Percentiles rank a stretch among this genome's conserved stretches.
These are phyloP conservation scores for Lasiosphaeris hirsuta DNA, from an alignment of 495 filamentous ascomycete genomes.

Conservation along the genomic window DNA sequence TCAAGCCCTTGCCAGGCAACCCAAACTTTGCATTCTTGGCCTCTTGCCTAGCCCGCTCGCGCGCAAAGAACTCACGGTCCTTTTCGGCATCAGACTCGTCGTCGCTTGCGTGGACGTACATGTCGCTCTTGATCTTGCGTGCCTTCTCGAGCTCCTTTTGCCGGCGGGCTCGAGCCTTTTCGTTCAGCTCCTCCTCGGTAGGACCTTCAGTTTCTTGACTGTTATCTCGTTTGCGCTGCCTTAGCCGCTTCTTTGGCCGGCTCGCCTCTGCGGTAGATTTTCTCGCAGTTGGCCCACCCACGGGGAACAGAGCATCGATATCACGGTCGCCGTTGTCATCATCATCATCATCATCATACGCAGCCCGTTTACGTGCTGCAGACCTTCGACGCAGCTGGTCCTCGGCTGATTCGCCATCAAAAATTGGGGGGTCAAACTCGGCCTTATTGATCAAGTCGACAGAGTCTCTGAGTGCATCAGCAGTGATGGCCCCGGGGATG, in stretches of 20 bases:
- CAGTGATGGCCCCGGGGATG: slow-evolving; percentile 62
- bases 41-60: slow-evolving; percentile 51
- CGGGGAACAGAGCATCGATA: slow-evolving; percentile 53
- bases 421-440: slow-evolving; percentile 67
- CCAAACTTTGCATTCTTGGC: slow-evolving; percentile 31
- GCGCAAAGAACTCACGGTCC: slow-evolving; percentile 64
- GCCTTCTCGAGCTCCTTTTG: slow-evolving; percentile 60
- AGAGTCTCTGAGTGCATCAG: slow-evolving; percentile 59
- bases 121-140: slow-evolving; percentile 74
- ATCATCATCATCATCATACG: slow-evolving; percentile 61
- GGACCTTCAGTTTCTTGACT: slow-evolving; percentile 48
- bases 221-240: slow-evolving; percentile 35
- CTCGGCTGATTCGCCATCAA: slow-evolving; percentile 66
- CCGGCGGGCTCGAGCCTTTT: slow-evolving; percentile 49
- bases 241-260: slow-evolving; percentile 46
- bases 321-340: slow-evolving; percentile 58
- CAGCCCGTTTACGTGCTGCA: slow-evolving; percentile 43
- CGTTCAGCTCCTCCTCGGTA: slow-evolving; percentile 39
- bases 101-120: slow-evolving; percentile 75
- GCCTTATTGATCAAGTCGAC: slow-evolving; percentile 62
- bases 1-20: slow-evolving; percentile 8
- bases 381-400: slow-evolving; percentile 72
- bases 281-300: slow-evolving; percentile 59
- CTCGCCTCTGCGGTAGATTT: slow-evolving; percentile 43
- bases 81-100: slow-evolving; percentile 74